Evolutionary conservation across 2,329 filamentous ascomycete genomes (phyloP).

Genomic region (Sphaerulina musiva): DNA sequence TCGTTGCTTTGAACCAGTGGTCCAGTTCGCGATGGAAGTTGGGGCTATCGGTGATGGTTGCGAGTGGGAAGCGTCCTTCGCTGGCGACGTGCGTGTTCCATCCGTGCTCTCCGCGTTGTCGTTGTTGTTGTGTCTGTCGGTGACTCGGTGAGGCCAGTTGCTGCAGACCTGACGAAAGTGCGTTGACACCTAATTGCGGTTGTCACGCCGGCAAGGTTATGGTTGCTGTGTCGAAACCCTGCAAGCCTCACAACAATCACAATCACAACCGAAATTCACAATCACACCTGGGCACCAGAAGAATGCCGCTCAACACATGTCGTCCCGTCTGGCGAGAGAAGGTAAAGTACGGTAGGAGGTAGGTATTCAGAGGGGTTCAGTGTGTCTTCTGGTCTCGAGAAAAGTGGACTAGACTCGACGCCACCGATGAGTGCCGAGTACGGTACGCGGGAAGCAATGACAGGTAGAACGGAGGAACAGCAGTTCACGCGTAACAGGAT

Average conservation of each 20-base stretch:
- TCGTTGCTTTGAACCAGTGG: neutral
- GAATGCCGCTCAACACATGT: no score
- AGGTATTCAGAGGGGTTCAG: no score
- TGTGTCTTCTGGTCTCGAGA: no score
- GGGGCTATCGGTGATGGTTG: slow-evolving; percentile 4
- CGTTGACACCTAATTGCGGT: no score
- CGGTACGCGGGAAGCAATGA: neutral
- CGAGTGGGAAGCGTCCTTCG: slow-evolving; percentile 3
- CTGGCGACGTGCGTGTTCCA: slow-evolving; percentile 1
- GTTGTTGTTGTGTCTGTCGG: neutral
- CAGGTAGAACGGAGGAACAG: neutral
- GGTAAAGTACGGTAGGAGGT: no score
- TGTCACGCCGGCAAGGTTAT: no score
- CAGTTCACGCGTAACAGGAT: neutral
- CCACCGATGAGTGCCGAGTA: neutral
- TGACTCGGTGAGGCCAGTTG: neutral
- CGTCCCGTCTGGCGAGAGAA: no score
- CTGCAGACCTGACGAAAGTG: no score
- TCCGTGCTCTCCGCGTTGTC: neutral
- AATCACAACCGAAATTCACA: no score
- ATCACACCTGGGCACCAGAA: no score
- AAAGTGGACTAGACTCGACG: neutral
- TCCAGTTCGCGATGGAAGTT: neutral
- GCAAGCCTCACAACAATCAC: no score
- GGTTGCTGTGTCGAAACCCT: no score